Evolutionary conservation across 805 yeast genomes (phyloP), one percentile per base, ranked within the genome.

Genomic region (Starmerella potacharoeniae): DNA sequence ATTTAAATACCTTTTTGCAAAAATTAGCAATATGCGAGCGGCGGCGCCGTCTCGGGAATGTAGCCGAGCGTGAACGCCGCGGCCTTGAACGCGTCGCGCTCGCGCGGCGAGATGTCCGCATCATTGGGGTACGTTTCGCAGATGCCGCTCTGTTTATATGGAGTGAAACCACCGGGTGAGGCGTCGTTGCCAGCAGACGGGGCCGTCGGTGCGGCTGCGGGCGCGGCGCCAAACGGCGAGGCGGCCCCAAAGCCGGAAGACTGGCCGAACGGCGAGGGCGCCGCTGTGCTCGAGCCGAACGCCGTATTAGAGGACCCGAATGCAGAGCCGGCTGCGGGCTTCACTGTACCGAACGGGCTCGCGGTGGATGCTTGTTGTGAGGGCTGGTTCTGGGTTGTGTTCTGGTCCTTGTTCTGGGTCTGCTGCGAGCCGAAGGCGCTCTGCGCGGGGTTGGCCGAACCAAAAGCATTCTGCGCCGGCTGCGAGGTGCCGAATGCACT

Each of bases 61-160:
- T 46, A 33, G 3, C 72, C 72, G 0, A 66, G 59, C 3, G 55
- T 51, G 56, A 69, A 69, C 14, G n/a, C 35, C 6, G 57, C 52
- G 11, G 64, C 62, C 31, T 59, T 57, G 65, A 85, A 87, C 28
- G 76, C 75, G 6, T 68, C 71, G 9, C 71, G 49, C 0, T 80
- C 72, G 3, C 63, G 69, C 5, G 75, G 76, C 49, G 77, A 69
- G 3, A 81, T 60, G 4, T 76, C 78, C 0, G 69, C 71, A 5
- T 68, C 62, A 2, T 61, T 62, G 0, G 66, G 59, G 9, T 62
- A 2, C 58, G 43, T 35, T 6, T 37, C 35, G 16, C 40, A 46
- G 39, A 59, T 36, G 73, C 74, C 61, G 31, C 37, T 43, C 60
- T 75, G 79, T 13, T 55, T 53, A 44, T 68, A 65, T 6, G 61